Conservation (phyloP, 257 asterid genomes). For the Jacaranda mimosifolia region DNA sequence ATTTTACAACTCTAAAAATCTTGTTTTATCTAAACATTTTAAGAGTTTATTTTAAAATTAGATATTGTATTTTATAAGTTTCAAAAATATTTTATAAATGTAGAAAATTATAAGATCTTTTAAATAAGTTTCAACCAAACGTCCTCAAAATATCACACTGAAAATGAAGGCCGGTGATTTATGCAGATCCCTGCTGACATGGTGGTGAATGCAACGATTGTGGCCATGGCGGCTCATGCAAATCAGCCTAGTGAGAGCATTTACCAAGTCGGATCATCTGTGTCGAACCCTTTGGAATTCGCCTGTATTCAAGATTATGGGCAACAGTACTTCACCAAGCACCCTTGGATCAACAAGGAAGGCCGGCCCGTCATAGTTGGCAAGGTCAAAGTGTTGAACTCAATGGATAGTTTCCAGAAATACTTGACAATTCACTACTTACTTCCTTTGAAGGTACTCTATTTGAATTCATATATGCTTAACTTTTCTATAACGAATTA, state of each 20-base stretch:
- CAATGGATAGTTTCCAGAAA: slow-evolving; percentile 71
- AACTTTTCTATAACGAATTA: background rate
- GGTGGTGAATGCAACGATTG: slow-evolving; percentile 94
- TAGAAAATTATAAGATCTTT: too few relatives aligned
- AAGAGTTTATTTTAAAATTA: too few relatives aligned
- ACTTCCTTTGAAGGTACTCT: slow-evolving; percentile 79
- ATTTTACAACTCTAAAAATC: too few relatives aligned
- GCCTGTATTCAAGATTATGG: slow-evolving; percentile 57
- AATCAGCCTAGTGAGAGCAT: slow-evolving; percentile 52
- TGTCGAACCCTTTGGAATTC: slow-evolving; percentile 67
- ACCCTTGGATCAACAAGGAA: slow-evolving; percentile 82
- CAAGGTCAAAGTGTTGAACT: slow-evolving; percentile 54
- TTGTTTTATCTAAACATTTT: too few relatives aligned
- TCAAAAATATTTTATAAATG: too few relatives aligned
- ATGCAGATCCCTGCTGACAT: slow-evolving; percentile 51
- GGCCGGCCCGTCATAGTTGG: slow-evolving; percentile 80
- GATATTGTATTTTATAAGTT: too few relatives aligned
- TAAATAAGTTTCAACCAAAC: too few relatives aligned
- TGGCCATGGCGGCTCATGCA: slow-evolving; percentile 69
- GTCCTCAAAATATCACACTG: too few relatives aligned
- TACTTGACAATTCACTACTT: slow-evolving; percentile 71
- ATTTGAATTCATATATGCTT: background rate
- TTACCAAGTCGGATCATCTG: slow-evolving; percentile 83
- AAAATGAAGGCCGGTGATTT: too few relatives aligned
- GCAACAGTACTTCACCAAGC: slow-evolving; percentile 55